Base-by-base conservation (phyloP, 116 monocot species). In the Cymodocea nodosa region DNA sequence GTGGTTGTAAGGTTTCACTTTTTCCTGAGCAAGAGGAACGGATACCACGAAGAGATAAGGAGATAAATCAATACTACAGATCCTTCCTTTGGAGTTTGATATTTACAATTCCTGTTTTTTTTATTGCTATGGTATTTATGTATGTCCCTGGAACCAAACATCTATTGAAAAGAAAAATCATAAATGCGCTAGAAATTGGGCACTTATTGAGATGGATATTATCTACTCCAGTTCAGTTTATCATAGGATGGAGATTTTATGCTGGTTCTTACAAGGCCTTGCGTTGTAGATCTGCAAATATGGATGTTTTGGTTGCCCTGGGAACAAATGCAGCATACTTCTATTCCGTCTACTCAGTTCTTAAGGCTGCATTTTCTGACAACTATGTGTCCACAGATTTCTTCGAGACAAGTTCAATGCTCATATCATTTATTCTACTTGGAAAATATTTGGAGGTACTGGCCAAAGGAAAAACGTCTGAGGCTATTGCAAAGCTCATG, bases 391-490 rank as follows among this genome's bases (percentile, higher is more conserved):
- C 72, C 66, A 84, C 78, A 16, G 94, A 89, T 72, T 94, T 89
- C 73, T 94, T 94, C 51, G 94, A 94, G 74, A 94, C 94, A 0
- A 94, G 94, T 71, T 80, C 89, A 15, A 94, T 89, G 89, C 80
- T 94, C 16, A 94, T 89, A 56, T 89, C 94, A 22, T 94, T 94
- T 67, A 86, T 94, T 70, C 73, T 94, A 50, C 80, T 94, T 51
- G 94, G 94, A 4, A 94, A 94, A 65, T 94, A 89, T 76, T 81
- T 94, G 53, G 89, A 94, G 73, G 72, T 89, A 34, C 72, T 94
- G 70, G 89, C 93, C 37, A 94, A 94, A 76, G 93, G 93, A 18
- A 94, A 89, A 70, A 94, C 94, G 51, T 89, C 86, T 51, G 86
- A 82, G 18, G 94, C 94, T 48, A 94, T 94, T 53, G 84, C 82